Evolutionary conservation across 495 filamentous ascomycete species (phyloP).

Genomic region (Podospora pseudoanserina): DNA sequence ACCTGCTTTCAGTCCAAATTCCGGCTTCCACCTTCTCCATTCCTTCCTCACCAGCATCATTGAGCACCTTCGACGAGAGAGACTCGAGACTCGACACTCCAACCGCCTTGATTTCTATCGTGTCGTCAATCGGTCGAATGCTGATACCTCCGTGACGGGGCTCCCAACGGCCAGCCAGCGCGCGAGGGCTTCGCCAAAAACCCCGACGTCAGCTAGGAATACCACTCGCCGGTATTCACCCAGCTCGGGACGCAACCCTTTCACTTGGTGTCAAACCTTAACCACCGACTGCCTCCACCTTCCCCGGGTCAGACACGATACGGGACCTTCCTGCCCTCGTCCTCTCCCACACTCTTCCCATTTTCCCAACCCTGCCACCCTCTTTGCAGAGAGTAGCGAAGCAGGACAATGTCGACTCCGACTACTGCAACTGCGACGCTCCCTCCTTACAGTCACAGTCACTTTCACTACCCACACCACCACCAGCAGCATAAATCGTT

Average conservation of each 20-base stretch:
- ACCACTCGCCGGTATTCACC: not conserved
- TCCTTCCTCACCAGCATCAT: not conserved
- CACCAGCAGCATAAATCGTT: conserved; percentile 52
- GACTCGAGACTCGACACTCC: not conserved
- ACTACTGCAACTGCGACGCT: conserved; percentile 76
- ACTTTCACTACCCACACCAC: conserved; percentile 65
- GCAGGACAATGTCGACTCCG: conserved; percentile 71
- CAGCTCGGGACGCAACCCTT: not conserved
- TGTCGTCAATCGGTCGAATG: not conserved
- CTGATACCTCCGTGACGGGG: not conserved
- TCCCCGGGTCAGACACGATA: not conserved
- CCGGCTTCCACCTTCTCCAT: not conserved
- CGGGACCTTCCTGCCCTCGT: conserved; percentile 8
- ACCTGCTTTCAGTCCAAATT: not conserved
- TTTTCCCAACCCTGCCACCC: not conserved
- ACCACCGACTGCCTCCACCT: conserved; percentile 21
- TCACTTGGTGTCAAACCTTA: conserved; percentile 18
- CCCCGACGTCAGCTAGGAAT: conserved; percentile 13
- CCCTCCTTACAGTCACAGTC: conserved; percentile 59
- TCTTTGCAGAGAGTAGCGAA: conserved; percentile 7
- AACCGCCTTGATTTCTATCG: not conserved
- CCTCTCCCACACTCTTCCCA: conserved; percentile 7
- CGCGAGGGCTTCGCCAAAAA: conserved; percentile 1
- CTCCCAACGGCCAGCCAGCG: not conserved
- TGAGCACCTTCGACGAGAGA: not conserved